A percentile compares a stretch with the other conserved stretches of the same genome.
phyloP scores from a whole-genome alignment of 2,329 filamentous ascomycete genomes.

The Colletotrichum godetiae region DNA sequence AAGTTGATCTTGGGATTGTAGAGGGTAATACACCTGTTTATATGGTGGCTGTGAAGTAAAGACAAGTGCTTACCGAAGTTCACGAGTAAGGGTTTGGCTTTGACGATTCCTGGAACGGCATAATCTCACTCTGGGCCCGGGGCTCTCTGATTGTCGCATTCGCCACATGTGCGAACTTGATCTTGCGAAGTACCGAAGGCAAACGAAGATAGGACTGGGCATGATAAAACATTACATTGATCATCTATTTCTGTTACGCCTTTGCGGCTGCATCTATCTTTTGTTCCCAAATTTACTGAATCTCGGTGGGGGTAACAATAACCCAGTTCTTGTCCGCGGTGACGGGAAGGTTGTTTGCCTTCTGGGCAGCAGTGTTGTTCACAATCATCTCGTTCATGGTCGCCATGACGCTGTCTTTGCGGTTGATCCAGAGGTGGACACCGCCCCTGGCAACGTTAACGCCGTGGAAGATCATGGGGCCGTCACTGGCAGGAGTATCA shows the following conservation, averaged over 20 bases:
- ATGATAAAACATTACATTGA: not conserved
- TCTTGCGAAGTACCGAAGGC: no score
- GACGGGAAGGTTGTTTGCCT: conserved; percentile 47
- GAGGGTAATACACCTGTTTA: no score
- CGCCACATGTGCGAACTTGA: no score
- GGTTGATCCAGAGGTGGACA: conserved; percentile 55
- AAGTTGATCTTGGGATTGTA: no score
- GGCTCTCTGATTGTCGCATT: no score
- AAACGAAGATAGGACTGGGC: fast-evolving
- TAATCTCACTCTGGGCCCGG: no score
- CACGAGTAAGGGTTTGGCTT: no score
- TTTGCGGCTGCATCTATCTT: not conserved
- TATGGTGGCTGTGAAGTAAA: no score
- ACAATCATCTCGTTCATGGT: conserved; percentile 51
- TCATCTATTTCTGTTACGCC: not conserved
- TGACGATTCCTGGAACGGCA: no score
- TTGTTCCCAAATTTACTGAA: conserved; percentile 40
- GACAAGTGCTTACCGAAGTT: no score
- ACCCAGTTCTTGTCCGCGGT: conserved; percentile 60
- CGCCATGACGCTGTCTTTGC: conserved; percentile 47
- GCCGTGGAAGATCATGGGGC: conserved; percentile 57
- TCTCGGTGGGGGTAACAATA: conserved; percentile 51
- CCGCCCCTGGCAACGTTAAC: conserved; percentile 54
- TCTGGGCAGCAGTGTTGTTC: conserved; percentile 47
- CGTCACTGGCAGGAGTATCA: conserved; percentile 56